Evolutionary conservation across 2,329 filamentous ascomycete species (phyloP).

Genomic region (Sphaerulina vaccinii): DNA sequence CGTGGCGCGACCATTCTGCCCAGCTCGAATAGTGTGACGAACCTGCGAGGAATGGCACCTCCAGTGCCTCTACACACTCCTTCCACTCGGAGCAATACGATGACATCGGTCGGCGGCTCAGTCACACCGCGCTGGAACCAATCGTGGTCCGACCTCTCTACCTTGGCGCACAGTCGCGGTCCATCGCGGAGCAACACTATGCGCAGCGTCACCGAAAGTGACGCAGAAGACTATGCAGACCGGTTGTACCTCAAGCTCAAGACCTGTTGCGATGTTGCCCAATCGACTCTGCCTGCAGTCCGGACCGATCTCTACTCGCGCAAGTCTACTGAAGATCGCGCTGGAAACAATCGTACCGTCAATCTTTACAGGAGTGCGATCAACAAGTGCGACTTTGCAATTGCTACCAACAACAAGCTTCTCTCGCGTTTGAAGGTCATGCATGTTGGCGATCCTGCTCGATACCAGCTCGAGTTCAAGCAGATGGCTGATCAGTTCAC

Average conservation of each 20-base stretch:
- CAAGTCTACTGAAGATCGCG: conserved; percentile 61
- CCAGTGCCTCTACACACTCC: conserved; percentile 46
- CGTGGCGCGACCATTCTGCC: conserved; percentile 54
- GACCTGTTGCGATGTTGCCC: conserved; percentile 69
- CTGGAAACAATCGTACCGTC: conserved; percentile 37
- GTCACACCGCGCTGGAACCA: conserved; percentile 79
- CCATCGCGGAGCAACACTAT: conserved; percentile 47
- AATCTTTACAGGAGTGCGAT: conserved; percentile 70
- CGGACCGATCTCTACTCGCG: conserved; percentile 65
- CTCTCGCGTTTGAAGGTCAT: conserved; percentile 72
- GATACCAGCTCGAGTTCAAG: conserved; percentile 64
- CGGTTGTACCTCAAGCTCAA: conserved; percentile 75
- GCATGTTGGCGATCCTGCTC: conserved; percentile 79
- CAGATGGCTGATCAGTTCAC: conserved; percentile 73
- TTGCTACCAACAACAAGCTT: conserved; percentile 71
- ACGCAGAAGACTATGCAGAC: conserved; percentile 82
- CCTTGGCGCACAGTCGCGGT: conserved; percentile 29
- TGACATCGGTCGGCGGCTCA: conserved; percentile 45
- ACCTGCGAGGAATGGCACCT: conserved; percentile 38
- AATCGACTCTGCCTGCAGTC: conserved; percentile 68
- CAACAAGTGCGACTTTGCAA: conserved; percentile 66
- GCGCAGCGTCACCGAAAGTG: conserved; percentile 61
- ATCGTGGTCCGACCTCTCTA: conserved; percentile 64
- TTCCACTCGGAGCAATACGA: conserved; percentile 55
- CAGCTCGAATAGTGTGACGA: conserved; percentile 40